Evolutionary conservation across 331 rosid genomes (phyloP).

Genomic region (Quercus lobata): DNA sequence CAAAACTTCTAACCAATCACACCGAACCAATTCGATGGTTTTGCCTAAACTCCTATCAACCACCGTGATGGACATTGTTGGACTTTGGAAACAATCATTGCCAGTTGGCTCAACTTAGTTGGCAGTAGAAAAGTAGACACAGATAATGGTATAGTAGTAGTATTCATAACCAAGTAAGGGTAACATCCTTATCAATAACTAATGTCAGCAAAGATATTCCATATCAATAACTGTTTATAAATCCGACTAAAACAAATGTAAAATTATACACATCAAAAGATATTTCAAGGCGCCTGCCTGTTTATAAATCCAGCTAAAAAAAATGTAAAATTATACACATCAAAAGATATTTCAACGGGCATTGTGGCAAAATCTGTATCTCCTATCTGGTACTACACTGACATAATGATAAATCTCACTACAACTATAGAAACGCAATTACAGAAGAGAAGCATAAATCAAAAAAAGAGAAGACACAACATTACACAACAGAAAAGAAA

Average conservation of each 20-base stretch:
- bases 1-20: too few relatives aligned
- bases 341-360: not conserved
- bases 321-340: slow-evolving; percentile 5
- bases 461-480: slow-evolving; percentile 83
- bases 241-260: not conserved
- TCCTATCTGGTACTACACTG: not conserved
- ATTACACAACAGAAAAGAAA: slow-evolving; percentile 74
- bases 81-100: too few relatives aligned
- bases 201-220: too few relatives aligned
- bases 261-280: not conserved
- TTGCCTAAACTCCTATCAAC: too few relatives aligned
- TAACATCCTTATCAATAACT: too few relatives aligned
- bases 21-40: too few relatives aligned
- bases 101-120: too few relatives aligned
- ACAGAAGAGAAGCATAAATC: slow-evolving; percentile 12
- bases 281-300: not conserved
- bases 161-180: too few relatives aligned
- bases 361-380: slow-evolving; percentile 9
- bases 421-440: slow-evolving; percentile 16
- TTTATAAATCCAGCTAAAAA: not conserved
- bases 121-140: too few relatives aligned
- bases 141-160: too few relatives aligned
- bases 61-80: too few relatives aligned
- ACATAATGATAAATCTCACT: not conserved
- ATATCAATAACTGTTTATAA: too few relatives aligned